phyloP scores from a whole-genome alignment of 2,329 filamentous ascomycete species.

The Paraphaeosphaeria minitans region DNA sequence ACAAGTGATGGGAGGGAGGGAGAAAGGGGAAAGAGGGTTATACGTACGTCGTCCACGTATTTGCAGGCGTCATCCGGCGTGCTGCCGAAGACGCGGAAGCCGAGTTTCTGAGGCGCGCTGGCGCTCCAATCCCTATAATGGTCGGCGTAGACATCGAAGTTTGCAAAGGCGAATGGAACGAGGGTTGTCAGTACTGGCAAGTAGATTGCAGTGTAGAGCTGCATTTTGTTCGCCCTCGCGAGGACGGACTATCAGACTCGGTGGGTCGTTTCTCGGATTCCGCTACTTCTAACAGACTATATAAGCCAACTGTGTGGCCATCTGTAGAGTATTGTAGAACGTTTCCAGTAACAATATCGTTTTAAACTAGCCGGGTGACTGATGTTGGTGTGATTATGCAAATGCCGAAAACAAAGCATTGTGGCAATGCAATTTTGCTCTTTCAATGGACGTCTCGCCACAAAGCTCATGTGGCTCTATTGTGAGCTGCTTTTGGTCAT shows the following conservation, averaged over 20 bases:
- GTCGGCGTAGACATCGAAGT: slow-evolving; percentile 4
- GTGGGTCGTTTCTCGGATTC: not conserved
- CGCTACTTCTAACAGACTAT: not conserved
- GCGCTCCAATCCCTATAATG: not conserved
- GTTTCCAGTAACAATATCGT: not conserved
- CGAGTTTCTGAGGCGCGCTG: not conserved
- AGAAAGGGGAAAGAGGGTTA: not conserved
- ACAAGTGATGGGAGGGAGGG: too few relatives aligned
- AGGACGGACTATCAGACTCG: too few relatives aligned
- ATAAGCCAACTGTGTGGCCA: not conserved
- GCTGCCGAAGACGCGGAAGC: not conserved
- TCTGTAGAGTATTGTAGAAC: not conserved
- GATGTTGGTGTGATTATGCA: not conserved
- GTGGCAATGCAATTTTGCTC: slow-evolving; percentile 2
- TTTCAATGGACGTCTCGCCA: not conserved
- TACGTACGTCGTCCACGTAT: not conserved
- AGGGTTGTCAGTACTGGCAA: not conserved
- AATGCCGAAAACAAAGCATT: not conserved
- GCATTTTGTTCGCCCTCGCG: not conserved
- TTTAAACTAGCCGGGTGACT: not conserved
- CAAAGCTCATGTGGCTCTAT: not conserved
- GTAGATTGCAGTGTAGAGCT: not conserved
- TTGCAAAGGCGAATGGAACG: not conserved
- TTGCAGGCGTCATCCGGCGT: not conserved
- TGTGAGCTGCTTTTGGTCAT: not conserved